Base-by-base conservation (phyloP, 495 filamentous ascomycete species). In the Poronia punctata region DNA sequence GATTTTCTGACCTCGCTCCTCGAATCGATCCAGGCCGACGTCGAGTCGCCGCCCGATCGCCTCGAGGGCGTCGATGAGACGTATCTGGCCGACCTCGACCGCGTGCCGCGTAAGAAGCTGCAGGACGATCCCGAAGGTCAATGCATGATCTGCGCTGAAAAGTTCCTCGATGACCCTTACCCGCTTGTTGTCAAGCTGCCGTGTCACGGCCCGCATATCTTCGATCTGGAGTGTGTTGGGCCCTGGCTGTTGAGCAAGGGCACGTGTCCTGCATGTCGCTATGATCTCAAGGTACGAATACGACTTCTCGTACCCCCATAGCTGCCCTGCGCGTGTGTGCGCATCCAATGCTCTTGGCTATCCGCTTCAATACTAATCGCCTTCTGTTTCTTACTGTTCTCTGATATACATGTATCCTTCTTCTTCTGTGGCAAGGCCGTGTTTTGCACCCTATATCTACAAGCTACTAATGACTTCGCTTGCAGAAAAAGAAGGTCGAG, bases 191-290 rank as follows among this genome's bases (percentile, higher is more conserved):
- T 96, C 21, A 76, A 80, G 48, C 68, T 98, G 39, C 86, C 88
- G 16, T 98, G 92, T 54, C 80, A 89, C 51, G 71, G 72, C 8
- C 76, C 71, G 15, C 92, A 98, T n/a, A 56, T 79, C 18, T 96
- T 95, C 64, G 92, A 98, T 60, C 62, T 96, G 10, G 89, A 97
- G 59, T 98, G 92, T 57, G 84, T 98, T n/a, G 72, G 74, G 32
- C 90, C 92, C 2, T 98, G 92, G 92, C 57, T 98, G 56, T 74
- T 82, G 53, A 72, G 92, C 45, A 84, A 95, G 59, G 81, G 84
- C 8, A 95, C 82, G 3, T 98, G 90, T 67, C 90, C 90, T 16
- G 64, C 95, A 48, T 90, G 94, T 57, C 71, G 90, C 31, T 75
- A 78, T 56, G 80, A 88, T 51, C 64, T 97, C 49, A 70, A 82